A percentile compares a stretch with the other conserved stretches of the same genome.
phyloP scores from a whole-genome alignment of 352 stramenopile species.

The Achlya hypogyna region DNA sequence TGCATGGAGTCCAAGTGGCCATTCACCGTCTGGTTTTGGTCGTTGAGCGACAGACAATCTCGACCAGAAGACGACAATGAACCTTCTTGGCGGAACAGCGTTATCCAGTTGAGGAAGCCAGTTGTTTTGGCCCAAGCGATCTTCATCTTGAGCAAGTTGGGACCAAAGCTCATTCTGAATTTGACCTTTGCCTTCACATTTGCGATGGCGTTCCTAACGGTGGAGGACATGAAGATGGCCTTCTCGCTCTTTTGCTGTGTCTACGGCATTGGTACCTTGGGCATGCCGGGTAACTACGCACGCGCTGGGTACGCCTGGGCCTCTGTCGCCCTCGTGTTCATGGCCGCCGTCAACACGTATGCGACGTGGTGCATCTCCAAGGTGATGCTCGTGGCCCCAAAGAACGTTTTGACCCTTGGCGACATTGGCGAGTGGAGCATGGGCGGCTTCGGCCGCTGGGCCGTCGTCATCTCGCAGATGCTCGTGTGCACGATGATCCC shows the following conservation, averaged over 20 bases:
- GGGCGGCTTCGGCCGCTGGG: constrained; percentile 20
- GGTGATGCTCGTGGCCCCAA: constrained; percentile 21
- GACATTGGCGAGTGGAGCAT: constrained; percentile 24
- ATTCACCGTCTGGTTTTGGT: too few relatives aligned
- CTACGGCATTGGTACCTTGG: constrained; percentile 24
- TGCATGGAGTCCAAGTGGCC: too few relatives aligned
- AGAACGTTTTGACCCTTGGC: constrained; percentile 21
- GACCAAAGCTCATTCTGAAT: too few relatives aligned
- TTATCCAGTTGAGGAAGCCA: too few relatives aligned
- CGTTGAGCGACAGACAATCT: too few relatives aligned
- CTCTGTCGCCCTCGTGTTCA: constrained; percentile 18
- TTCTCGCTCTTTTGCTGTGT: constrained; percentile 23
- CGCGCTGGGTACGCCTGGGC: constrained; percentile 17
- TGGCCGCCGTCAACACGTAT: constrained; percentile 24
- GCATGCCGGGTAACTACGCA: constrained; percentile 24
- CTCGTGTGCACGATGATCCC: constrained; percentile 22
- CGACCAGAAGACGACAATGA: too few relatives aligned
- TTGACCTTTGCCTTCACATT: background rate
- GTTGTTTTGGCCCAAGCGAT: too few relatives aligned
- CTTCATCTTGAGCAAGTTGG: too few relatives aligned
- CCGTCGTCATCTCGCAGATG: constrained; percentile 21
- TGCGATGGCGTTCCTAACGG: constrained; percentile 19
- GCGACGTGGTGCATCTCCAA: constrained; percentile 17
- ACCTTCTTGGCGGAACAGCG: too few relatives aligned
- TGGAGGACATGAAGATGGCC: constrained; percentile 20